These are phyloP conservation scores for Arthroderma uncinatum DNA, from an alignment of 2,329 filamentous ascomycete species.

Conservation along the genomic window DNA sequence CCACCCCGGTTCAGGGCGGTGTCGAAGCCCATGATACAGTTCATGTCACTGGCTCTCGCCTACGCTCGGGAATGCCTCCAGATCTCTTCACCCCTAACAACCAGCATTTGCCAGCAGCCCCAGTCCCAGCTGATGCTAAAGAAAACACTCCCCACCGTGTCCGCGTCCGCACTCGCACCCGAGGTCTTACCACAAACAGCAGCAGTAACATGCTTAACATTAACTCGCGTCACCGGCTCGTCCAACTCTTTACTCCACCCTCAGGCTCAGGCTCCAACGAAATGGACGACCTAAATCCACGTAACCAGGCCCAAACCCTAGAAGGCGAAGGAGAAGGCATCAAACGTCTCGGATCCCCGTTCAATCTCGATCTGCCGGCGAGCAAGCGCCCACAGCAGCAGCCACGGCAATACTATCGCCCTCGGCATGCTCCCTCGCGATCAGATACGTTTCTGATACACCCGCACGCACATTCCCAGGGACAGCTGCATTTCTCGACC, in stretches of 20 bases:
- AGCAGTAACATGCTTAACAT: constrained; percentile 27
- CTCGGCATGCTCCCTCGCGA: constrained; percentile 33
- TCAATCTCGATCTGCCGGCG: constrained; percentile 31
- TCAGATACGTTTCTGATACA: constrained; percentile 33
- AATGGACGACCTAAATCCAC: constrained; percentile 8
- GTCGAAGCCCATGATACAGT: constrained; percentile 34
- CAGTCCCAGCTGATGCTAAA: not conserved
- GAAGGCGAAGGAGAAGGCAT: constrained; percentile 24
- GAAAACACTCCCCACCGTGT: constrained; percentile 21
- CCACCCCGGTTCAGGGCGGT: constrained; percentile 20
- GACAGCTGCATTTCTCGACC: not conserved
- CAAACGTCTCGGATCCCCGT: constrained; percentile 39
- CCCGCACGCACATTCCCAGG: not conserved
- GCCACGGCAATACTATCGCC: constrained; percentile 18
- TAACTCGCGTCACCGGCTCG: constrained; percentile 39
- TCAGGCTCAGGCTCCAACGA: constrained; percentile 22
- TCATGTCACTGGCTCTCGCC: constrained; percentile 33
- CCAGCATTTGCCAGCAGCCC: constrained; percentile 31
- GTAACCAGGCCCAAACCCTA: constrained; percentile 15
- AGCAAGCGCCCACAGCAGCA: constrained; percentile 16
- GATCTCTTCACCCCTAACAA: constrained; percentile 46
- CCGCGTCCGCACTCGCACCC: constrained; percentile 48
- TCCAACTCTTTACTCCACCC: constrained; percentile 45
- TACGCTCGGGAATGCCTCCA: constrained; percentile 45
- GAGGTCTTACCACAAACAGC: constrained; percentile 51